Percentiles rank a stretch among this genome's conserved stretches.
Conservation (phyloP, 352 stramenopile species). For the Globisporangium irregulare region DNA sequence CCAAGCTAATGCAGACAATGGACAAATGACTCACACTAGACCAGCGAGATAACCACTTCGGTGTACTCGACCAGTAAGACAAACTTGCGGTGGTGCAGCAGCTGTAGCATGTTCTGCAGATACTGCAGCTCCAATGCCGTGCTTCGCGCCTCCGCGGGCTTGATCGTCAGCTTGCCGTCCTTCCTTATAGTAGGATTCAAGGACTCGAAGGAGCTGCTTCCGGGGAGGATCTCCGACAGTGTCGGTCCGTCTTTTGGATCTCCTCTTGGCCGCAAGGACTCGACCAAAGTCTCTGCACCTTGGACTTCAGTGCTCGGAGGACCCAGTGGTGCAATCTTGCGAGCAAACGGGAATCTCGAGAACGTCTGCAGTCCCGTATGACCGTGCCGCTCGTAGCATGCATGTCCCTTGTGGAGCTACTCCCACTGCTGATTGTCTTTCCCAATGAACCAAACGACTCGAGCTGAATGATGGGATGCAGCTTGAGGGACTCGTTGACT, state of each 20-base stretch:
- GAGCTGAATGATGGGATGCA: not conserved
- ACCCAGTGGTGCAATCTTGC: not conserved
- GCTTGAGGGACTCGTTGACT: conserved; percentile 1
- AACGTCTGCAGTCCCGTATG: not conserved
- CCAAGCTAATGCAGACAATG: not conserved
- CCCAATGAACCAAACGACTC: not conserved
- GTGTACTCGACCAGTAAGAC: conserved; percentile 1
- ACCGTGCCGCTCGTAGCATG: not conserved
- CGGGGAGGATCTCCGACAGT: not conserved
- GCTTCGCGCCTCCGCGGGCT: not conserved
- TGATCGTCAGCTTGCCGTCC: not conserved
- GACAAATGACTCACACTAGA: not conserved
- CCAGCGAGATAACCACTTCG: conserved; percentile 6
- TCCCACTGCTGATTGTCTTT: not conserved
- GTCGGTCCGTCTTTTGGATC: not conserved
- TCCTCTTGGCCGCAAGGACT: not conserved
- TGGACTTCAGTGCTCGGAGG: not conserved
- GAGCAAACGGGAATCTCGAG: not conserved
- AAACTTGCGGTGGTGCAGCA: conserved; percentile 3
- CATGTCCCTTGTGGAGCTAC: not conserved
- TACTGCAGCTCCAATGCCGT: not conserved
- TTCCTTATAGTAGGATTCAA: not conserved
- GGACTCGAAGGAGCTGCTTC: not conserved
- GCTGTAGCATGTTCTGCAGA: not conserved
- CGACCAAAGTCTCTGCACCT: not conserved